Evolutionary conservation across 75 land plant species (phyloP).

Genomic region (Selaginella moellendorffii): DNA sequence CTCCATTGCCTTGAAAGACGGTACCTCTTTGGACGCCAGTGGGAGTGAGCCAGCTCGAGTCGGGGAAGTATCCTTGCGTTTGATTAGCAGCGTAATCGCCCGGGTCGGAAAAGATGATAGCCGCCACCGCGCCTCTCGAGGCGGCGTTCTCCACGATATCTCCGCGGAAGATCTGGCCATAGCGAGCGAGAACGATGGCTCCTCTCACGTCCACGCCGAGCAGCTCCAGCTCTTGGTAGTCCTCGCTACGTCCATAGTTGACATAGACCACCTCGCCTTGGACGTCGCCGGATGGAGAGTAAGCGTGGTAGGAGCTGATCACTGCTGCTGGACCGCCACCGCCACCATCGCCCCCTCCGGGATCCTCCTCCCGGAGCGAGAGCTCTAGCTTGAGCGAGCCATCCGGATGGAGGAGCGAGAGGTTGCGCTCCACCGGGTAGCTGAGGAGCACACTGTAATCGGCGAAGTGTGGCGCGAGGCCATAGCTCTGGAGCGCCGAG

Average conservation of each 20-base stretch:
- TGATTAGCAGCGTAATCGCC: slow-evolving; percentile 35
- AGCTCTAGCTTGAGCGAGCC: no score
- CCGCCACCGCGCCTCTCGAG: slow-evolving; percentile 50
- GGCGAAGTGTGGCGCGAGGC: slow-evolving; percentile 19
- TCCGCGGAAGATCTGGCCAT: slow-evolving; percentile 61
- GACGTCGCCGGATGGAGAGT: slow-evolving; percentile 50
- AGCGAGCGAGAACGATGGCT: slow-evolving; percentile 41
- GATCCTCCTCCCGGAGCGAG: slow-evolving; percentile 25
- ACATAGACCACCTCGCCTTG: slow-evolving; percentile 44
- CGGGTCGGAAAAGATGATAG: slow-evolving; percentile 42
- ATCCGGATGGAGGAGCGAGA: slow-evolving; percentile 17
- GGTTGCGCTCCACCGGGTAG: slow-evolving; percentile 39
- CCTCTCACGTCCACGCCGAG: slow-evolving; percentile 46
- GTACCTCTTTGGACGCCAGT: slow-evolving; percentile 65
- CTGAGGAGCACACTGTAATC: slow-evolving; percentile 36
- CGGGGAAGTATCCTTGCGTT: slow-evolving; percentile 32
- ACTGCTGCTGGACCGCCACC: slow-evolving; percentile 24
- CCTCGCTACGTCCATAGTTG: slow-evolving; percentile 61
- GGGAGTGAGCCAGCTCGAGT: slow-evolving; percentile 52
- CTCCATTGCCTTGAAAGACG: slow-evolving; percentile 42
- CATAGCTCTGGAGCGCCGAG: slow-evolving; percentile 17
- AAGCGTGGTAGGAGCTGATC: slow-evolving; percentile 54
- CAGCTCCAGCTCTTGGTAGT: slow-evolving; percentile 27
- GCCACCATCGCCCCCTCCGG: slow-evolving; percentile 29
- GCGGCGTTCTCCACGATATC: slow-evolving; percentile 53